Percentiles rank a stretch among this genome's conserved stretches.
Conservation (phyloP, 179 eudicot genomes). For the Pouteria campechiana region DNA sequence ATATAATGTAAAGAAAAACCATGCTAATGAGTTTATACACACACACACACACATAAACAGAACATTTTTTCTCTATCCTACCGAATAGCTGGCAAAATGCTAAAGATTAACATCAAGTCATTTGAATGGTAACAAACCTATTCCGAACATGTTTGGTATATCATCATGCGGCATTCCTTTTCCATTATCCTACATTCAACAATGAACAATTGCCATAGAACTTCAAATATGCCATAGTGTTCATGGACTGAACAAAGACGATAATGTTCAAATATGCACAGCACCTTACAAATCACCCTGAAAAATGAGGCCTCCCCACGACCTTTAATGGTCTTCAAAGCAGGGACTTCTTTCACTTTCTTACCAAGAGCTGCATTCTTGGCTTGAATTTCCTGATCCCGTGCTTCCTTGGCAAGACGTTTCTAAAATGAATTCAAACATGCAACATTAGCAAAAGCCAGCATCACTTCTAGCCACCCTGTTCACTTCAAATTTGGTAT, state of each 20-base stretch:
- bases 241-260: not conserved
- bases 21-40: too few species aligned
- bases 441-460: not conserved
- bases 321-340: slow-evolving; percentile 52
- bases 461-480: not conserved
- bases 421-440: slow-evolving; percentile 25
- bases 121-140: slow-evolving; percentile 66
- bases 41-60: too few species aligned
- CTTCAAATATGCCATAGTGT: not conserved
- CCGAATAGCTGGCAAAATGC: too few species aligned
- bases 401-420: slow-evolving; percentile 93
- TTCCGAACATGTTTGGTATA: slow-evolving; percentile 98
- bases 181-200: slow-evolving; percentile 75
- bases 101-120: too few species aligned
- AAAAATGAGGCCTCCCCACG: slow-evolving; percentile 94
- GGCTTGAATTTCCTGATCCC: slow-evolving; percentile 65
- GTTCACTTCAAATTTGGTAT: too few species aligned
- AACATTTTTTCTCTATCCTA: too few species aligned
- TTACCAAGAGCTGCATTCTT: slow-evolving; percentile 82
- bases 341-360: slow-evolving; percentile 57
- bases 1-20: too few species aligned
- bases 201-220: not conserved
- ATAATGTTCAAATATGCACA: slow-evolving; percentile 4
- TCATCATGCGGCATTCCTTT: slow-evolving; percentile 99
- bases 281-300: slow-evolving; percentile 94